Conservation (phyloP, 345 rosid species). For the Kernera saxatilis region DNA sequence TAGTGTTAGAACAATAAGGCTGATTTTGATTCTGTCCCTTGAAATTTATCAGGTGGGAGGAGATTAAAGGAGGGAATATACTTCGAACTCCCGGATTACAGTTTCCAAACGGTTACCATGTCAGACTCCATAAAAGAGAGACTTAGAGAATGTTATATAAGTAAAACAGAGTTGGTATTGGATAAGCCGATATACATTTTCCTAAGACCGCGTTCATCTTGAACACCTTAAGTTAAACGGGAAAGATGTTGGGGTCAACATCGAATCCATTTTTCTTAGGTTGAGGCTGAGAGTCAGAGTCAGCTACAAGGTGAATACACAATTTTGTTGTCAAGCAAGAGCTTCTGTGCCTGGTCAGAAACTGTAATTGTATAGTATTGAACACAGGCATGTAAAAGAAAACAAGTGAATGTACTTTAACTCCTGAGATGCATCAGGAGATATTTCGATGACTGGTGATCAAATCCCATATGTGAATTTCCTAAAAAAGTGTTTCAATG, state of each 20-base stretch:
- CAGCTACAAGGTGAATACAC: conserved; percentile 10
- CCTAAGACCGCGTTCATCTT: neutral
- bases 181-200: neutral
- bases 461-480: neutral
- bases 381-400: conserved; percentile 9
- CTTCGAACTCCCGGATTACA: conserved; percentile 84
- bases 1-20: neutral
- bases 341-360: conserved; percentile 11
- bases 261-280: conserved; percentile 8
- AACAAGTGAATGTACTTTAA: neutral
- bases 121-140: conserved; percentile 42
- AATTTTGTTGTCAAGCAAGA: conserved; percentile 15
- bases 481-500: neutral
- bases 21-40: conserved; percentile 7
- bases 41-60: conserved; percentile 56
- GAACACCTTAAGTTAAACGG: neutral
- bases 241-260: neutral
- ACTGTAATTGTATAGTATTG: conserved; percentile 24
- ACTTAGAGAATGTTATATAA: conserved; percentile 17
- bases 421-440: conserved; percentile 17
- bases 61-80: conserved; percentile 67
- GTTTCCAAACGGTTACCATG: conserved; percentile 79
- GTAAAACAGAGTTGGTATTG: neutral
- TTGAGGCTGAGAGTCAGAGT: conserved; percentile 5
- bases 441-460: neutral